Evolutionary conservation across 306 rosid species (phyloP).

Genomic region (Psophocarpus tetragonolobus): DNA sequence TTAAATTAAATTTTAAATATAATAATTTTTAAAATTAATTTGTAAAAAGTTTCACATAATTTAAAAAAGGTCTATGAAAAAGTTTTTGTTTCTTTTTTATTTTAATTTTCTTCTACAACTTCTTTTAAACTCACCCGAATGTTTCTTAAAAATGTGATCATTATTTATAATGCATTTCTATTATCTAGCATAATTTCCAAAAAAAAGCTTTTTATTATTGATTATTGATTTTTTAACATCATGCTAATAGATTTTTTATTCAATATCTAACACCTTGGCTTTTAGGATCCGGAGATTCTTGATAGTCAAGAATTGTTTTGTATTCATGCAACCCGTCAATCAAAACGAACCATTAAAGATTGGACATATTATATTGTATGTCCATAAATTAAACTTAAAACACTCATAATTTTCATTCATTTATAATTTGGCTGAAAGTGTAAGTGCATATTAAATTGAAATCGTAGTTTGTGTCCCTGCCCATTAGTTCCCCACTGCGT

Average conservation of each 20-base stretch:
- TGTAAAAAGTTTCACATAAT: too few relatives aligned
- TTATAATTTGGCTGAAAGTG: not conserved
- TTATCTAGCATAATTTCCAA: not conserved
- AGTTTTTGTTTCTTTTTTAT: too few relatives aligned
- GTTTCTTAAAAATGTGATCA: too few relatives aligned
- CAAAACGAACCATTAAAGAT: not conserved
- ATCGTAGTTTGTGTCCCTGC: not conserved
- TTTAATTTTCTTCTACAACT: too few relatives aligned
- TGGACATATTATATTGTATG: not conserved
- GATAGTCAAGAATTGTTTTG: too few relatives aligned
- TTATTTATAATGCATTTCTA: not conserved
- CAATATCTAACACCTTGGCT: not conserved
- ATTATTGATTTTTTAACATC: too few relatives aligned
- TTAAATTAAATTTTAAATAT: too few relatives aligned
- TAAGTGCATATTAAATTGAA: not conserved
- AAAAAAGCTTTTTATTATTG: not conserved
- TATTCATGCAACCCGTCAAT: not conserved
- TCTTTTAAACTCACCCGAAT: too few relatives aligned
- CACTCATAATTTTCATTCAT: not conserved
- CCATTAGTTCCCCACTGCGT: too few relatives aligned
- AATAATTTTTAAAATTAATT: too few relatives aligned
- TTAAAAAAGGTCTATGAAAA: too few relatives aligned
- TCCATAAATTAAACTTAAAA: not conserved
- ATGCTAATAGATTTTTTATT: too few relatives aligned
- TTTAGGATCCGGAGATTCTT: not conserved